Conservation (phyloP, 23 red algal genomes). For the Gracilaria gracilis region DNA sequence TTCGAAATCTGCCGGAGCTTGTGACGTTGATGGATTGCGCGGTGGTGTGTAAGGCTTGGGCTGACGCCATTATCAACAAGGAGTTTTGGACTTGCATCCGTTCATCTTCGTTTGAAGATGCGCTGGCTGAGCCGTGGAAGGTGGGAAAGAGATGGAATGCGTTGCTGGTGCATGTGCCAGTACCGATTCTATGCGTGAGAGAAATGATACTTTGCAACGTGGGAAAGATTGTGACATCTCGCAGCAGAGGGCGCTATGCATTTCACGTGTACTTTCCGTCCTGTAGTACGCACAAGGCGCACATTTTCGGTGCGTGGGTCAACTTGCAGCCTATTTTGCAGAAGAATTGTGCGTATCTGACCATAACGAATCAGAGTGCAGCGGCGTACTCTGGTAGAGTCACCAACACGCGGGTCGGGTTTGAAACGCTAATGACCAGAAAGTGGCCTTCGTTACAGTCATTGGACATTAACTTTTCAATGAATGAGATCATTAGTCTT, state of each 20-base stretch:
- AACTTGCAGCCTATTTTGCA: background rate
- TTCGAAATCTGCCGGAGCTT: background rate
- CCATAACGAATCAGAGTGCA: background rate
- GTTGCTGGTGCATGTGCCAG: background rate
- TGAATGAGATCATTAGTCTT: background rate
- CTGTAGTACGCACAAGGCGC: background rate
- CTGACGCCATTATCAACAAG: background rate
- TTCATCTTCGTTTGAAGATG: background rate
- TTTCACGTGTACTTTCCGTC: background rate
- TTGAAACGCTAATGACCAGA: background rate
- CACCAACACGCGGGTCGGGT: background rate
- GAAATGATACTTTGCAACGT: background rate
- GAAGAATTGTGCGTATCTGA: background rate
- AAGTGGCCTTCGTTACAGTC: background rate
- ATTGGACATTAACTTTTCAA: background rate
- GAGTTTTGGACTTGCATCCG: background rate
- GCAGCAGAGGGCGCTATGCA: background rate
- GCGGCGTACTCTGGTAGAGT: background rate
- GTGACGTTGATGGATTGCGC: background rate
- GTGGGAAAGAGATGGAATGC: background rate
- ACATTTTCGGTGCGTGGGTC: background rate
- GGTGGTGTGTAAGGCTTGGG: background rate
- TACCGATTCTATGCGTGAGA: background rate
- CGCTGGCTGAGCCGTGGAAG: background rate
- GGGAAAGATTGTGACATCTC: background rate